A percentile compares a stretch with the other conserved stretches of the same genome.
Evolutionary conservation across 169 alveolate species (phyloP).

Genomic region (Cryptosporidium sp.): DNA sequence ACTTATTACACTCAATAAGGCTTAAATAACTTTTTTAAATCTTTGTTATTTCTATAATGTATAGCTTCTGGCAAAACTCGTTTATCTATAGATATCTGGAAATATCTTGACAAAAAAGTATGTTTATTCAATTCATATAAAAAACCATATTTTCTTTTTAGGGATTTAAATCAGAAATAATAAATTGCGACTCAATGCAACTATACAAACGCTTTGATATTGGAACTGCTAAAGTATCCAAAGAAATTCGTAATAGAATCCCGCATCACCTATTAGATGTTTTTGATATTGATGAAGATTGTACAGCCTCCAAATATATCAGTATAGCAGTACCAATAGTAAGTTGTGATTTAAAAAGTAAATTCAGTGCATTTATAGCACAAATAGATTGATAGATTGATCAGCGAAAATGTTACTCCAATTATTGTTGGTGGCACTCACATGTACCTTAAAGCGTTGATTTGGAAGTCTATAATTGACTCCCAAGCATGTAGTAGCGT

Average conservation of each 20-base stretch:
- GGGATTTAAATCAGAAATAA: constrained; percentile 49
- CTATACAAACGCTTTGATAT: constrained; percentile 68
- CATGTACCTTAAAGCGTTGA: constrained; percentile 50
- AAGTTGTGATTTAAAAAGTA: constrained; percentile 7
- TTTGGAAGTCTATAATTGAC: constrained; percentile 61
- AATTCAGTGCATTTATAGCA: background rate
- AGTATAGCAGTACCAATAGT: constrained; percentile 41
- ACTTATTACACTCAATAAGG: background rate
- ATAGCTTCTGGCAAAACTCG: constrained; percentile 74
- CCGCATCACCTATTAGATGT: constrained; percentile 70
- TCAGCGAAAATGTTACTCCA: constrained; percentile 4
- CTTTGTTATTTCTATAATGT: background rate
- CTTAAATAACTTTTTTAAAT: background rate
- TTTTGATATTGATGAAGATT: constrained; percentile 50
- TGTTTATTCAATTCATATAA: background rate
- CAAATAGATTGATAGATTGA: constrained; percentile 25
- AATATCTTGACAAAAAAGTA: constrained; percentile 45
- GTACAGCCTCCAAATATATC: constrained; percentile 45
- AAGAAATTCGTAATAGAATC: constrained; percentile 5
- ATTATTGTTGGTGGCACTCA: constrained; percentile 74
- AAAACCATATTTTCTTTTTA: background rate
- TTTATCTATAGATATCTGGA: constrained; percentile 60
- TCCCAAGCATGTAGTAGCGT: background rate
- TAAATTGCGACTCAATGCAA: constrained; percentile 71
- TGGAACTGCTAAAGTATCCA: constrained; percentile 73